Evolutionary conservation across 2,329 filamentous ascomycete genomes (phyloP).

Genomic region (Polytolypa hystricis): DNA sequence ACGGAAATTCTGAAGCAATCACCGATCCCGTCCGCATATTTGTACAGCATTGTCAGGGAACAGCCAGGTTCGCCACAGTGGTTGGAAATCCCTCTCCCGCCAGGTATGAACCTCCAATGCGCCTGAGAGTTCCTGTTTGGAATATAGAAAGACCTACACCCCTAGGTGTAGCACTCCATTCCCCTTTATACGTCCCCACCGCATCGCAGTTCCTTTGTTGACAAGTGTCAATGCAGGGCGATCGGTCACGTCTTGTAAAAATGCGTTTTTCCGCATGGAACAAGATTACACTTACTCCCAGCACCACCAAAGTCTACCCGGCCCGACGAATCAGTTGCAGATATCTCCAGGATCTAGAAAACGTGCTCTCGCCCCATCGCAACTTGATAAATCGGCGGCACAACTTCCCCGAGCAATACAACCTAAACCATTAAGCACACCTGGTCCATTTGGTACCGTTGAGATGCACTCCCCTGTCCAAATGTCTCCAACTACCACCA

Average conservation of each 20-base stretch:
- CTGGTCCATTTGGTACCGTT: constrained; percentile 18
- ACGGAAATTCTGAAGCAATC: constrained; percentile 33
- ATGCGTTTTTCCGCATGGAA: constrained; percentile 25
- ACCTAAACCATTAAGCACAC: constrained; percentile 27
- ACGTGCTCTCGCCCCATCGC: constrained; percentile 19
- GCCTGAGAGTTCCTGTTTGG: too few species aligned
- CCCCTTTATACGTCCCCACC: too few species aligned
- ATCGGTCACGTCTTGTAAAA: constrained; percentile 28
- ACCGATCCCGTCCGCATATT: constrained; percentile 24
- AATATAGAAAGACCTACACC: too few species aligned
- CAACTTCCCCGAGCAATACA: constrained; percentile 30
- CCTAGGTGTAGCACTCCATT: too few species aligned
- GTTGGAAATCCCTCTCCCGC: constrained; percentile 32
- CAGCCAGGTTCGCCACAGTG: constrained; percentile 27
- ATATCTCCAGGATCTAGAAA: constrained; percentile 15
- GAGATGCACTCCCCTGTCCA: background rate
- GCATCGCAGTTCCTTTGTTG: too few species aligned
- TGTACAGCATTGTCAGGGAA: constrained; percentile 29
- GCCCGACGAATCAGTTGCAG: constrained; percentile 8
- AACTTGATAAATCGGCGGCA: constrained; percentile 15
- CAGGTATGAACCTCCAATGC: constrained; percentile 22
- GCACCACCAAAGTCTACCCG: constrained; percentile 14
- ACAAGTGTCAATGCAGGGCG: constrained; percentile 22
- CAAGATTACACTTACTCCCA: constrained; percentile 16
- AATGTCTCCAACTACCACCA: background rate